Conservation (phyloP, 2,329 filamentous ascomycete genomes). For the Fusarium coicis region DNA sequence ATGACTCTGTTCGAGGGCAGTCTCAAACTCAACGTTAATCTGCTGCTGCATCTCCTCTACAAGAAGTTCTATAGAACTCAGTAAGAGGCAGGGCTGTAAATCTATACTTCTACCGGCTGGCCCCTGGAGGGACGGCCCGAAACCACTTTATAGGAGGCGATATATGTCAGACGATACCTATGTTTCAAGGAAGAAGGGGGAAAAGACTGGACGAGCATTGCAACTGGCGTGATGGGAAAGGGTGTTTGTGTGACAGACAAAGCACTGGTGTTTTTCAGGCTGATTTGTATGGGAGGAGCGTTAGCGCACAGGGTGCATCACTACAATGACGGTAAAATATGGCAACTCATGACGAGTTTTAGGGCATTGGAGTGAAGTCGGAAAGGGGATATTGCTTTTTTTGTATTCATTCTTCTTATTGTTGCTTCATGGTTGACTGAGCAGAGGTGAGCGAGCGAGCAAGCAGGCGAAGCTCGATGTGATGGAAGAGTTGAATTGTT, state of each 20-base stretch:
- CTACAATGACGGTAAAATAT: conserved; percentile 37
- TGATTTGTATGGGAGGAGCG: conserved; percentile 36
- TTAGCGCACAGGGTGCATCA: conserved; percentile 31
- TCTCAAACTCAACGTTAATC: conserved; percentile 92
- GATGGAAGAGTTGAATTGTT: conserved; percentile 23
- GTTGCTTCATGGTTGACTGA: conserved; percentile 14
- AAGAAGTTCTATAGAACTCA: conserved; percentile 95
- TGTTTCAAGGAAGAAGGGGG: conserved; percentile 27
- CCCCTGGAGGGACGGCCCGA: conserved; percentile 30
- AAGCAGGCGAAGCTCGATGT: conserved; percentile 18
- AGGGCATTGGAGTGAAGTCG: conserved; percentile 31
- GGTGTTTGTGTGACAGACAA: conserved; percentile 30
- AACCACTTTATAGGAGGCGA: conserved; percentile 15
- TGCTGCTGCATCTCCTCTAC: conserved; percentile 95
- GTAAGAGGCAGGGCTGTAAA: conserved; percentile 48
- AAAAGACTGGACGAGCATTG: conserved; percentile 40
- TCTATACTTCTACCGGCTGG: conserved; percentile 13
- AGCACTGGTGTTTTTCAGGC: conserved; percentile 40
- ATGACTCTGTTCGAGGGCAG: conserved; percentile 91
- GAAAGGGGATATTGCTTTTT: conserved; percentile 27
- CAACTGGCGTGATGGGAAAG: conserved; percentile 40
- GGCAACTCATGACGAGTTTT: conserved; percentile 36
- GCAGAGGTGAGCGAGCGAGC: conserved; percentile 15
- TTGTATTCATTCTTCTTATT: conserved; percentile 17
- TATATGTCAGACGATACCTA: conserved; percentile 27